Base-by-base conservation (phyloP, 371 early-diverging fungal genomes). In the Synchytrium microbalum region DNA sequence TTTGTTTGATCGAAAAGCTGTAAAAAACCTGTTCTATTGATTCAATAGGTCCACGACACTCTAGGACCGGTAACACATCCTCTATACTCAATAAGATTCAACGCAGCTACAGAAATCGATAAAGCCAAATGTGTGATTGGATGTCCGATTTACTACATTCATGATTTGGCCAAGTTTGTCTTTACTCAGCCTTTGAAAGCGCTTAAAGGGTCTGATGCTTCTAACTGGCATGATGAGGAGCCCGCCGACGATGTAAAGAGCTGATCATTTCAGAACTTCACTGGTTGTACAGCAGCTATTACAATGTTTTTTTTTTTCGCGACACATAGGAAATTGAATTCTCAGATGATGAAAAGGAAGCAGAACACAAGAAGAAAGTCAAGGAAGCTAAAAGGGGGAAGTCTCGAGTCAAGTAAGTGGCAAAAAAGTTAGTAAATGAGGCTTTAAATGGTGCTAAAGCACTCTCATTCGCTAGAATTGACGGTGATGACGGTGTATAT, bases 141-240 rank as follows among this genome's bases (percentile, higher is more conserved):
- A 2, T 73, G 71, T 0, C 69, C 68, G 1, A 84, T 94, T 0
- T 92, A 73, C 59, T 88, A 72, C 60, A 82, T 87, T 0, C 79
- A 84, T 2, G 80, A 81, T 23, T 68, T 80, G 64, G 83, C 89
- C 5, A 78, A 85, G 13, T 73, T 86, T 62, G 85, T 93, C 23
- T 75, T 84, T 54, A 86, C 91, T 0, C 80, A 80, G 25, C 77
- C 77, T 23, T 67, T 96, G 31, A 79, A 77, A 56, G 67, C 71
- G 8, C 53, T 85, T 10, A 94, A 91, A 69, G 93, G 92, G 29
- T 83, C 86, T 0, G 98, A 97, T 72, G 98, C 98, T 1, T 91
- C 91, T 61, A 97, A 97, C 69, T 66, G 79, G 28, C 88, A 81
- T 69, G 98, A 97, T 69, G 96, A 97, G 77, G 97, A 96, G 70